These are phyloP conservation scores for Caryocar brasiliense DNA, from an alignment of 441 rosid genomes.

Conservation along the genomic window DNA sequence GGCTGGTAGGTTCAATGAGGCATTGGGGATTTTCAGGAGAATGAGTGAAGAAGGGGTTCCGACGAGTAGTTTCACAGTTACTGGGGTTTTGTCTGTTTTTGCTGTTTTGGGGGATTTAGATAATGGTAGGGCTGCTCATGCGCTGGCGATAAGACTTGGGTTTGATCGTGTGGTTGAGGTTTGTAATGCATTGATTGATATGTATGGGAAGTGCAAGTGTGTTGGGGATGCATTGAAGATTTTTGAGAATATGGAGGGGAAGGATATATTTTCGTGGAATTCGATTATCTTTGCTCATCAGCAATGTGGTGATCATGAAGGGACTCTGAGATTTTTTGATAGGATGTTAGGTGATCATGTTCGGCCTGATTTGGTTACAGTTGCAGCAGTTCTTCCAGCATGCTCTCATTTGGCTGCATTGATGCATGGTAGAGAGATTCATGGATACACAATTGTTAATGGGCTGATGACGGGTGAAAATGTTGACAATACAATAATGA, in stretches of 20 bases:
- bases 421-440: slow-evolving; percentile 44
- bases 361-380: slow-evolving; percentile 42
- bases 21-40: slow-evolving; percentile 24
- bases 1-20: slow-evolving; percentile 29
- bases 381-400: slow-evolving; percentile 43
- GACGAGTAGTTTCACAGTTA: slow-evolving; percentile 29
- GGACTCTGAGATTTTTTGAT: slow-evolving; percentile 32
- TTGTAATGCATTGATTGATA: slow-evolving; percentile 49
- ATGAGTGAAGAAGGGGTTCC: slow-evolving; percentile 33
- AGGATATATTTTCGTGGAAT: slow-evolving; percentile 56
- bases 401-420: slow-evolving; percentile 50
- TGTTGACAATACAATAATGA: slow-evolving; percentile 21
- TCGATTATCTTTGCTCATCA: slow-evolving; percentile 39
- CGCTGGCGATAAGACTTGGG: slow-evolving; percentile 35
- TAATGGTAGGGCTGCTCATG: slow-evolving; percentile 41
- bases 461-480: slow-evolving; percentile 23
- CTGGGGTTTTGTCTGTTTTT: slow-evolving; percentile 40
- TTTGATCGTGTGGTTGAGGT: slow-evolving; percentile 26
- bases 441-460: slow-evolving; percentile 29
- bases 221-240: slow-evolving; percentile 25
- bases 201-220: slow-evolving; percentile 49
- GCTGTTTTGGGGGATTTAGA: slow-evolving; percentile 24
- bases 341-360: slow-evolving; percentile 34
- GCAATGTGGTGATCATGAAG: slow-evolving; percentile 39
- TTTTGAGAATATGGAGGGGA: slow-evolving; percentile 36